Evolutionary conservation across 2,329 filamentous ascomycete species (phyloP).

Genomic region (Hymenoscyphus fraxineus): DNA sequence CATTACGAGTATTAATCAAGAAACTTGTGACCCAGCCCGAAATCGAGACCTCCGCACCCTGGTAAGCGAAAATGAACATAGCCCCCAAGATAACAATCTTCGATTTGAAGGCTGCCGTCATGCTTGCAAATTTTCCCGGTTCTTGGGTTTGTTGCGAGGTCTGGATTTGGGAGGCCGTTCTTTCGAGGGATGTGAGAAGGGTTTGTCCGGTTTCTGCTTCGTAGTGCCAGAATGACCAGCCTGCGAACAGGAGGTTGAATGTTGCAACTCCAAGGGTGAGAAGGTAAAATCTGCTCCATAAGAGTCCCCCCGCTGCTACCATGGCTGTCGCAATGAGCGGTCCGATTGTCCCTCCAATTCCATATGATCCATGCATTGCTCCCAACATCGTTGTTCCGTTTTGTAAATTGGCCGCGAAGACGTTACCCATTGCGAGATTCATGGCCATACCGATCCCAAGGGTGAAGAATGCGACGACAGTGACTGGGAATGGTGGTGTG

Average conservation of each 20-base stretch:
- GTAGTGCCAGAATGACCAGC: slow-evolving; percentile 68
- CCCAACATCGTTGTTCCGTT: slow-evolving; percentile 56
- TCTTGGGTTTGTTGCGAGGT: slow-evolving; percentile 18
- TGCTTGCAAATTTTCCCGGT: slow-evolving; percentile 35
- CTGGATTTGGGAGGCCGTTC: slow-evolving; percentile 36
- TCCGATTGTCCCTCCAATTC: slow-evolving; percentile 58
- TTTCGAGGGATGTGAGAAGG: slow-evolving; percentile 42
- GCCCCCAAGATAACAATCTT: slow-evolving; percentile 66
- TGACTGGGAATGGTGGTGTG: slow-evolving; percentile 65
- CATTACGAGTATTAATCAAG: slow-evolving; percentile 67
- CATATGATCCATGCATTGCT: slow-evolving; percentile 63
- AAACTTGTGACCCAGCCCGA: slow-evolving; percentile 87
- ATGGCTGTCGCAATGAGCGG: slow-evolving; percentile 74
- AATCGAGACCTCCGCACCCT: slow-evolving; percentile 79
- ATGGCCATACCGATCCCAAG: slow-evolving; percentile 57
- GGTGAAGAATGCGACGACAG: slow-evolving; percentile 67
- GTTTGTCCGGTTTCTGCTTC: slow-evolving; percentile 53
- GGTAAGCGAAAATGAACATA: slow-evolving; percentile 81
- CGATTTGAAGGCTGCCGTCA: slow-evolving; percentile 48
- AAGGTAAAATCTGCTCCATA: slow-evolving; percentile 72
- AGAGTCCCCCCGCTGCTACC: slow-evolving; percentile 52
- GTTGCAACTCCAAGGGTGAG: slow-evolving; percentile 58
- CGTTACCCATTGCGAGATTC: slow-evolving; percentile 55
- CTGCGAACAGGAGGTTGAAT: slow-evolving; percentile 53
- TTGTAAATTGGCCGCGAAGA: slow-evolving; percentile 53